Base-by-base conservation (phyloP, 139 green algal genomes). In the Coelastrella sp. region DNA sequence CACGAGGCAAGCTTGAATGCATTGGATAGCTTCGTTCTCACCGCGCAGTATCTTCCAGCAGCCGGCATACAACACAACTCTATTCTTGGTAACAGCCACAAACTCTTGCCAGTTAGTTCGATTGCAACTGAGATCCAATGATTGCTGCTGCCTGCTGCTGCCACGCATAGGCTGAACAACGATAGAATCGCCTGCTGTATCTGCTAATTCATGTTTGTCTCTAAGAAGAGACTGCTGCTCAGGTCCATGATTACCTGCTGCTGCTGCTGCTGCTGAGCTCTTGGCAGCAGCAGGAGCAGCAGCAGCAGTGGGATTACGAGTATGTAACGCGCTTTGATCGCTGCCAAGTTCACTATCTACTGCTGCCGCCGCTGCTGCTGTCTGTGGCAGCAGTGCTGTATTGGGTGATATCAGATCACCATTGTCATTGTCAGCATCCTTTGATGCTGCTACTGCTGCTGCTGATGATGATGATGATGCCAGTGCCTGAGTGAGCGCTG, bases 51-150 rank as follows among this genome's bases (percentile, higher is more conserved):
- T 89, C 16, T 71, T 47, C 84, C 84, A 89, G 57, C 71, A 73
- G 47, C 84, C 84, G 0, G 84, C 84, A 60, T 89, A 89, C 84
- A 73, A 54, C 84, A 89, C 84, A 10, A 89, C 84, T 20, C 22
- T 80, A 71, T 89, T 80, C 10, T 64, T 59, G 0, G 80, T 71
- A 23, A 89, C 84, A n/a, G 56, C 84, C 13, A 23, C 17, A 86
- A 58, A 80, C 74, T 80, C 14, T n/a, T 75, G 80, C 80, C n/a
- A 73, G 22, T 56, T 88, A 22, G 10, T 88, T 8, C 19, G 4
- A 7, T 7, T 60, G 6, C 47, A 54, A 23, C 8, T 10, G 3
- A 14, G 19, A 19, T 86, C 19, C 3, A 57, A 5, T 8, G 32
- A 60, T 11, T 23, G 20, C 47, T 20, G 22, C 60, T 87, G 60